Evolutionary conservation across 1,284 basidiomycete genomes (phyloP), one percentile per base, ranked within the genome.

Genomic region (Pseudozyma thailandica): DNA sequence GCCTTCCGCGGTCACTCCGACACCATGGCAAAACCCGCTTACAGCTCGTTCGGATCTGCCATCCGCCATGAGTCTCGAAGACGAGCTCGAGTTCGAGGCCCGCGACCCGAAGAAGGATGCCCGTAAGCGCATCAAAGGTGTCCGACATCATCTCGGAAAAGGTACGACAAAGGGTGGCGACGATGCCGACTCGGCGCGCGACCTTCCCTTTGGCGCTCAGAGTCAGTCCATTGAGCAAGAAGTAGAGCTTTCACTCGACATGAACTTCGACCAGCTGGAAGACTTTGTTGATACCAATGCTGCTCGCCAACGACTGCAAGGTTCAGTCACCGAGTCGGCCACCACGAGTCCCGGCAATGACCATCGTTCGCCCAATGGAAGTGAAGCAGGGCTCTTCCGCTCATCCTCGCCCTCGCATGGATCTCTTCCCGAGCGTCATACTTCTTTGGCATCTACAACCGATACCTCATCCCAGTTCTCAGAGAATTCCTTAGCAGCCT

Each of bases 251-350:
- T 72, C 85, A 20, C 86, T 93, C 35, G 92, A 94, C 83, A 90
- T 89, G 47, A 89, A 94, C 72, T 85, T 94, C 39, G 87, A 90
- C 28, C 86, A 89, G 59, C 92, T 96, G 87, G 90, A 91, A 46
- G 93, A 91, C 27, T 92, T 95, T 80, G 86, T 95, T 70, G 86
- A 92, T 82, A 83, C 65, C 41, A 68, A 58, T n/a, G 54, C 63
- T 1, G 59, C 55, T 3, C 69, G 75, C n/a, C 68, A 71, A 38
- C 56, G 68, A 25, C 57, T 71, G 2, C 56, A 64, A 12, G 68
- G 61, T 16, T 71, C 68, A 16, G 53, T 54, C 28, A 44, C 62
- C 31, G 75, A 77, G 13, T 42, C 56, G 16, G 23, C 46, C 26
- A 38, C 55, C 31, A 44, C 60, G 44, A 70, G 58, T 48, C 62